These are phyloP conservation scores for Ceratobasidium sp. DNA, from an alignment of 1,284 basidiomycete genomes.

Conservation along the genomic window DNA sequence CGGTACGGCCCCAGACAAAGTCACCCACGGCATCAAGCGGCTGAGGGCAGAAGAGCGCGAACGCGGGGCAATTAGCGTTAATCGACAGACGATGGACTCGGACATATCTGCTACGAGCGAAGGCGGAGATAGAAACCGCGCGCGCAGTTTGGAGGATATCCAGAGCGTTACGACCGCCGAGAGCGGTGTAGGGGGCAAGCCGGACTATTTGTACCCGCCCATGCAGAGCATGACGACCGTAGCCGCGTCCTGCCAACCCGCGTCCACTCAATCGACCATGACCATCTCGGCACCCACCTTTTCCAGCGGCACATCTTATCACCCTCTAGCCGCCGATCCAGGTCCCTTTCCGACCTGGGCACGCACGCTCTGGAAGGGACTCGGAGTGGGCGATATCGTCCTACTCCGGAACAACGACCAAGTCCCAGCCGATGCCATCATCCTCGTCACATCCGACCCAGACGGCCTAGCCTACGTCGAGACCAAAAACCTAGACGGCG, in stretches of 20 bases:
- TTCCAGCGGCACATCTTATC: conserved; percentile 47
- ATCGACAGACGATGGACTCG: conserved; percentile 30
- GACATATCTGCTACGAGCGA: background rate
- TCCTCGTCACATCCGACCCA: conserved; percentile 86
- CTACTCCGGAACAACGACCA: conserved; percentile 94
- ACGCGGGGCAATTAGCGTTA: conserved; percentile 55
- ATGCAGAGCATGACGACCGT: conserved; percentile 43
- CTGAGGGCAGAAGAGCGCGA: conserved; percentile 85
- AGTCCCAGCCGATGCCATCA: conserved; percentile 94
- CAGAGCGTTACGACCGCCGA: conserved; percentile 69
- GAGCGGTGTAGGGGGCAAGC: conserved; percentile 22
- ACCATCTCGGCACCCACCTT: conserved; percentile 48
- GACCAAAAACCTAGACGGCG: conserved; percentile 97
- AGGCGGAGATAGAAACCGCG: background rate
- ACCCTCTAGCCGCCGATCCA: conserved; percentile 22
- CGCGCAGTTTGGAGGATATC: conserved; percentile 71
- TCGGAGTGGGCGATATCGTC: conserved; percentile 97
- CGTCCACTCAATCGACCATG: conserved; percentile 49
- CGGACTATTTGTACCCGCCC: conserved; percentile 56
- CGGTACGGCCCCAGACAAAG: conserved; percentile 73
- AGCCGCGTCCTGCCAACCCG: conserved; percentile 3
- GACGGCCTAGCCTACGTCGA: conserved; percentile 91
- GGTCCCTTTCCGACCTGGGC: conserved; percentile 74
- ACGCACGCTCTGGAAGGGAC: conserved; percentile 97
- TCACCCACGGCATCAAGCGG: conserved; percentile 88